Conservation (phyloP, 495 filamentous ascomycete species). For the Bathelium albidoporum region DNA sequence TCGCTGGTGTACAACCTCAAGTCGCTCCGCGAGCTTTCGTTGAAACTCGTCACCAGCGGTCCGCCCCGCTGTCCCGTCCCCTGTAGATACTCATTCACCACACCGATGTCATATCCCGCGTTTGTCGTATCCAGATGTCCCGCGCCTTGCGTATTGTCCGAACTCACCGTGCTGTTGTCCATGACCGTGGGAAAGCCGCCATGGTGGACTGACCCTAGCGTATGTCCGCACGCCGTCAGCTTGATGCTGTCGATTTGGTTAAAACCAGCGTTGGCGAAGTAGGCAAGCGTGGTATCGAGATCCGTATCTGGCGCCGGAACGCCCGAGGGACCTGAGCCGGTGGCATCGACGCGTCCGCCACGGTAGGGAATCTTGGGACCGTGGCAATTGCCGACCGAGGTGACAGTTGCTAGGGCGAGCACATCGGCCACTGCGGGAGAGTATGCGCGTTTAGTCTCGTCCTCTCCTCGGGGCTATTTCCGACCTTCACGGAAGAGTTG, state of each 20-base stretch:
- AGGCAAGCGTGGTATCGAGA: constrained; percentile 3
- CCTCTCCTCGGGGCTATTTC: too few relatives aligned
- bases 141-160: constrained; percentile 4
- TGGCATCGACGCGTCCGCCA: constrained; percentile 9
- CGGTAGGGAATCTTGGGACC: constrained; percentile 1
- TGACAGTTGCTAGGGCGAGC: constrained; percentile 4
- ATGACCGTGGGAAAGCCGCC: constrained; percentile 7
- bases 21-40: constrained; percentile 5
- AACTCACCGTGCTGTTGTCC: neutral
- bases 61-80: neutral
- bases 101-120: constrained; percentile 5
- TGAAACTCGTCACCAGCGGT: constrained; percentile 9
- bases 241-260: constrained; percentile 7
- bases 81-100: constrained; percentile 10
- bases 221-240: constrained; percentile 13
- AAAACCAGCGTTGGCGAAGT: constrained; percentile 12
- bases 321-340: neutral
- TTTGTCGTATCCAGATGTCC: constrained; percentile 10
- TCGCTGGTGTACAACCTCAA: constrained; percentile 10
- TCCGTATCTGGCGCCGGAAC: constrained; percentile 11
- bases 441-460: neutral
- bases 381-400: constrained; percentile 3
- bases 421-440: constrained; percentile 7
- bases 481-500: neutral
- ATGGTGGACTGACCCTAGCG: constrained; percentile 10